Evolutionary conservation across 345 rosid genomes (phyloP).

Genomic region (Capsella bursapastoris): DNA sequence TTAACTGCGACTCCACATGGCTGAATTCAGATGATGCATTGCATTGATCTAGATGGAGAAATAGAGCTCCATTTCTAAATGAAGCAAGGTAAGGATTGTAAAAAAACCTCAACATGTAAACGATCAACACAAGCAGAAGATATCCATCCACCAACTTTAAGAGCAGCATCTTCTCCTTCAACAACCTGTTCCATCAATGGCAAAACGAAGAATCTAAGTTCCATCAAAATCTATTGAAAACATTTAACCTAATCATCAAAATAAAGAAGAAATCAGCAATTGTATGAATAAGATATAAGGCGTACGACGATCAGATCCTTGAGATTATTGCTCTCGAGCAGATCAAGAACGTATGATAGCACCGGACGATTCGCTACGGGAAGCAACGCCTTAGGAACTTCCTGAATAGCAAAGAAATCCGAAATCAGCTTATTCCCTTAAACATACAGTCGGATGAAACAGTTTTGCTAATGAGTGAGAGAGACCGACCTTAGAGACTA

Average conservation of each 20-base stretch:
- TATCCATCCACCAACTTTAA: conserved; percentile 88
- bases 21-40: not conserved
- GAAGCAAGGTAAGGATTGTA: not conserved
- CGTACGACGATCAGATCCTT: conserved; percentile 91
- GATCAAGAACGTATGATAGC: conserved; percentile 82
- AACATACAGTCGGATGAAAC: not conserved
- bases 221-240: not conserved
- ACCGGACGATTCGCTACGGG: conserved; percentile 96
- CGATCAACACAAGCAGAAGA: conserved; percentile 89
- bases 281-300: conserved; percentile 16
- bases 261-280: not conserved
- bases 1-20: not conserved
- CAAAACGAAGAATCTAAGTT: conserved; percentile 16
- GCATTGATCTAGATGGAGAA: not conserved
- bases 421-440: conserved; percentile 16
- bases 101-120: conserved; percentile 74
- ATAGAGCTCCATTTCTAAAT: not conserved
- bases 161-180: conserved; percentile 87
- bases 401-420: conserved; percentile 51
- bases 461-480: not conserved
- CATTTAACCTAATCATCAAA: conserved; percentile 3
- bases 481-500: conserved; percentile 75
- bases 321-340: conserved; percentile 73
- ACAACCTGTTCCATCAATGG: conserved; percentile 65
- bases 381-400: conserved; percentile 87